phyloP scores from a whole-genome alignment of 768 basidiomycete species.

The Suillus weaverae region DNA sequence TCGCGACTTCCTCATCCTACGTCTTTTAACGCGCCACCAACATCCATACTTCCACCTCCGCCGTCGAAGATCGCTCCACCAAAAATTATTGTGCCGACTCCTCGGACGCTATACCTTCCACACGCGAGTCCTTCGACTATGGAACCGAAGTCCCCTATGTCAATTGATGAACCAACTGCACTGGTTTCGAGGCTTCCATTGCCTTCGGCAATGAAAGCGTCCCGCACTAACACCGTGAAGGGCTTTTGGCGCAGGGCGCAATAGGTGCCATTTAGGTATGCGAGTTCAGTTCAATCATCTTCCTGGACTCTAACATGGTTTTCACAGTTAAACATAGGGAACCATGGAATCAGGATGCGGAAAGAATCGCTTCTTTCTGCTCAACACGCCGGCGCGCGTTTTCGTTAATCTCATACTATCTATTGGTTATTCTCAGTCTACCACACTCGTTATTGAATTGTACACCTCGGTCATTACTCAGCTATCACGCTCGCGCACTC shows the following conservation, averaged over 20 bases:
- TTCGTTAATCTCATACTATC: slow-evolving; percentile 4
- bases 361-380: not conserved
- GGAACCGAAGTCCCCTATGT: not conserved
- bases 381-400: no score
- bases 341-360: not conserved
- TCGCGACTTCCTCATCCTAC: slow-evolving; percentile 4
- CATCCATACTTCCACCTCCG: slow-evolving; percentile 23
- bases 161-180: slow-evolving; percentile 1
- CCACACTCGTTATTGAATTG: slow-evolving; percentile 3
- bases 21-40: slow-evolving; percentile 7
- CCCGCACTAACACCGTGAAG: slow-evolving; percentile 28
- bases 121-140: slow-evolving; percentile 10
- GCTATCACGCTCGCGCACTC: slow-evolving; percentile 13
- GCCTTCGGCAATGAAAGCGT: slow-evolving; percentile 21
- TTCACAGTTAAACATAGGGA: not conserved
- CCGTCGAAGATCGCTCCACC: slow-evolving; percentile 15
- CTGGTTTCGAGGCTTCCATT: slow-evolving; percentile 24
- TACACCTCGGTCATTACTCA: slow-evolving; percentile 3
- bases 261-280: slow-evolving; percentile 16
- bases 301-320: slow-evolving; percentile 2
- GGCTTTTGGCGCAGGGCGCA: slow-evolving; percentile 32
- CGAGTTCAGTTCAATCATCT: not conserved
- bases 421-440: slow-evolving; percentile 10
- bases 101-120: not conserved
- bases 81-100: slow-evolving; percentile 12